Percentiles rank a stretch among this genome's conserved stretches.
These are phyloP conservation scores for Penicillium psychrofluorescens DNA, from an alignment of 495 filamentous ascomycete genomes.

Conservation along the genomic window DNA sequence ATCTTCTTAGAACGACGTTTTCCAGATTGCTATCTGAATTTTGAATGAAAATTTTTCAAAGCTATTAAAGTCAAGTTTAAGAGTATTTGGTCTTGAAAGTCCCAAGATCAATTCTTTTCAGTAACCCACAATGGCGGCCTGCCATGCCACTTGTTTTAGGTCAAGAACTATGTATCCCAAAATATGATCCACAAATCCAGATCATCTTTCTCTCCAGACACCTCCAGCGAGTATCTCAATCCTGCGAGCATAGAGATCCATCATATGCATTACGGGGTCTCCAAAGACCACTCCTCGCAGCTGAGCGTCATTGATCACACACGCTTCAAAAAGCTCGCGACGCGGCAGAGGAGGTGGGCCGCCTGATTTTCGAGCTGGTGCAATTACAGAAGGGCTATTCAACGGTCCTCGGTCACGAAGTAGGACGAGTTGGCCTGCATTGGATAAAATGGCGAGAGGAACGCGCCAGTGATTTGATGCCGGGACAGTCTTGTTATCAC, in stretches of 20 bases:
- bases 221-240: conserved; percentile 56
- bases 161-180: too few relatives aligned
- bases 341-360: conserved; percentile 7
- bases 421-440: conserved; percentile 61
- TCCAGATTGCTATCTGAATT: too few relatives aligned
- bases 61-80: too few relatives aligned
- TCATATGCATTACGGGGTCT: conserved; percentile 70
- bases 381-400: conserved; percentile 1
- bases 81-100: too few relatives aligned
- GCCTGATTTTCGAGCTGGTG: neutral
- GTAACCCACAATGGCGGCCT: too few relatives aligned
- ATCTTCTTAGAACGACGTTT: too few relatives aligned
- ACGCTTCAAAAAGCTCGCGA: conserved; percentile 51
- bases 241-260: conserved; percentile 63
- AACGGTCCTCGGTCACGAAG: conserved; percentile 28
- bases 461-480: conserved; percentile 46
- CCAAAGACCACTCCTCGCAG: conserved; percentile 65
- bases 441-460: conserved; percentile 53
- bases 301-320: conserved; percentile 54
- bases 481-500: conserved; percentile 2
- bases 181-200: neutral
- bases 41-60: too few relatives aligned
- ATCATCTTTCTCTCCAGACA: neutral
- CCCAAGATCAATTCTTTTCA: too few relatives aligned
- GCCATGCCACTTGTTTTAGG: too few relatives aligned